Percentiles rank a stretch among this genome's conserved stretches.
phyloP scores from a whole-genome alignment of 805 yeast species.

The Barnettozyma vustinii region DNA sequence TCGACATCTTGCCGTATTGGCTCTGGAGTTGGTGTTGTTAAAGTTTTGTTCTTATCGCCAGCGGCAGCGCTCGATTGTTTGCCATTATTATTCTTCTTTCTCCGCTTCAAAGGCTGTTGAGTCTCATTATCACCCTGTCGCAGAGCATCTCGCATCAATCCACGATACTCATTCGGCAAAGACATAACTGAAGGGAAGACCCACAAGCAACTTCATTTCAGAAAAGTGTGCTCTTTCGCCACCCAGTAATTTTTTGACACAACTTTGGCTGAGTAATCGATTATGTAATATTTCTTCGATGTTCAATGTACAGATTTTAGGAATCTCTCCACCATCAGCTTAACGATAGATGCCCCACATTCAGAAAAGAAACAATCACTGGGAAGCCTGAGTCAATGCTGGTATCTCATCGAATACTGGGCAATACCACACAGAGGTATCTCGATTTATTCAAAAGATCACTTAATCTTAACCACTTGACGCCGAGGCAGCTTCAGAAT shows the following conservation, averaged over 20 bases:
- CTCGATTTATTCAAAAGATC: neutral
- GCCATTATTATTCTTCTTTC: slow-evolving; percentile 8
- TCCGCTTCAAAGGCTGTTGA: slow-evolving; percentile 15
- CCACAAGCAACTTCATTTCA: neutral
- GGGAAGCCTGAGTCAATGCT: neutral
- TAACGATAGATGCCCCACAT: neutral
- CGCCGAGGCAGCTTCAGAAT: neutral
- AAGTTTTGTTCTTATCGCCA: neutral
- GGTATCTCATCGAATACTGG: neutral
- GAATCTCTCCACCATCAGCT: neutral
- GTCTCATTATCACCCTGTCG: neutral
- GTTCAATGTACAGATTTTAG: neutral
- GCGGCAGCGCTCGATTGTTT: neutral
- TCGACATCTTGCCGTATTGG: neutral
- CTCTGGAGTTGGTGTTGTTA: neutral
- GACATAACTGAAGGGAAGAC: neutral
- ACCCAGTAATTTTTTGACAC: neutral
- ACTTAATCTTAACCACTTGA: slow-evolving; percentile 1
- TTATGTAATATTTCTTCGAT: neutral
- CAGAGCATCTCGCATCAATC: slow-evolving; percentile 19
- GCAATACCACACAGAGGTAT: neutral
- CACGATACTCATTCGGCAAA: slow-evolving; percentile 19
- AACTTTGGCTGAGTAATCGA: neutral
- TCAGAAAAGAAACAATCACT: neutral
- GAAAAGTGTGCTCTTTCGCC: neutral